Base-by-base conservation (phyloP, 345 rosid species). In the Microthlaspi erraticum region DNA sequence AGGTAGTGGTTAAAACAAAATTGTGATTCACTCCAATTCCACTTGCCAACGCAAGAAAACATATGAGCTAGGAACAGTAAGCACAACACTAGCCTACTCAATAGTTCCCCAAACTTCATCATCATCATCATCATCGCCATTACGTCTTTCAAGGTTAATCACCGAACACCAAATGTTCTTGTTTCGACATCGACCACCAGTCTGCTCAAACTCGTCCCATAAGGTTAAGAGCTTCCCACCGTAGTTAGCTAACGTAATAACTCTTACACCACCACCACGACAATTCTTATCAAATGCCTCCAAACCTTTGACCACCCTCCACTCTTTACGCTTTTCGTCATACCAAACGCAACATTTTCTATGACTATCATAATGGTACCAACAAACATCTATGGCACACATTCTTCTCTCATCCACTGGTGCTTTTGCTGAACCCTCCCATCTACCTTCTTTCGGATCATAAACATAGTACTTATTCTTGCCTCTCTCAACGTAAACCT, bases 361-460 rank as follows among this genome's bases (percentile, higher is more conserved):
- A 38, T 8, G 7, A 43, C 51, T n/a, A n/a, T n/a, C n/a, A n/a
- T n/a, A 17, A 46, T 0, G 3, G 51, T 46, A 46, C 26, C n/a
- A n/a, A n/a, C 1, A 3, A 46, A 17, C 12, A 8, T 3, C 6
- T 8, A 10, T 46, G 18, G 17, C 1, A 0, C 1, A 19, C 52
- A 48, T 12, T n/a, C 2, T 3, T 10, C 3, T 19, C 5, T 1
- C 5, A 46, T 0, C 10, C 8, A 4, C 11, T n/a, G n/a, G n/a
- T 3, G 5, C 12, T 3, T 8, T 6, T 31, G 20, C 5, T 31
- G 6, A 1, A 8, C n/a, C 8, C 9, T 17, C 12, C 61, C 61
- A 56, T 36, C 12, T 56, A 36, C 61, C 43, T 17, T 16, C 61
- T 17, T 17, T 18, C 7, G 61, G 43, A 56, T 56, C 61, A 56